These are phyloP conservation scores for Candida cerambycidarum DNA, from an alignment of 805 yeast genomes.

Conservation along the genomic window DNA sequence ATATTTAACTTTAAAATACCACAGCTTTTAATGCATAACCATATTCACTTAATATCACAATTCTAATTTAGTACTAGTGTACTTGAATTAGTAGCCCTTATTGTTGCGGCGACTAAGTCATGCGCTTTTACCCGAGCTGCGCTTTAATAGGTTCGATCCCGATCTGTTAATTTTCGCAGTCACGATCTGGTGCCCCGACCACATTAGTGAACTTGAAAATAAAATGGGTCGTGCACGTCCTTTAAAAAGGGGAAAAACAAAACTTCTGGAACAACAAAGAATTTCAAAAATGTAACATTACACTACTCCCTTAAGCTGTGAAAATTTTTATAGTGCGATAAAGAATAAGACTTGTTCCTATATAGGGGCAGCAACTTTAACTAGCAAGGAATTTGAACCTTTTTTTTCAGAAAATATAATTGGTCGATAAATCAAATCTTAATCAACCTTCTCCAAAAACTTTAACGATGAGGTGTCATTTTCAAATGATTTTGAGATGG, in stretches of 20 bases:
- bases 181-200: too few species aligned
- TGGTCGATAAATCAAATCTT: not conserved
- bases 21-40: too few species aligned
- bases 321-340: too few species aligned
- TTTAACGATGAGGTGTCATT: not conserved
- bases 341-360: not conserved
- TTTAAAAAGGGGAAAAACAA: not conserved
- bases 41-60: too few species aligned
- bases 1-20: too few species aligned
- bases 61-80: too few species aligned
- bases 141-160: constrained; percentile 13
- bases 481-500: not conserved
- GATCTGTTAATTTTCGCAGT: not conserved
- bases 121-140: too few species aligned
- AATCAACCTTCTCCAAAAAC: not conserved
- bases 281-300: constrained; percentile 2
- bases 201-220: too few species aligned
- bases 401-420: not conserved
- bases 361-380: constrained; percentile 5
- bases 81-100: too few species aligned
- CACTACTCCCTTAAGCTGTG: not conserved
- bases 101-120: too few species aligned
- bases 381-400: not conserved
- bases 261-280: too few species aligned
- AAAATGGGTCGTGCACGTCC: not conserved